Conservation (phyloP, 192 early-diverging fungal species). For the Endogone sp. region DNA sequence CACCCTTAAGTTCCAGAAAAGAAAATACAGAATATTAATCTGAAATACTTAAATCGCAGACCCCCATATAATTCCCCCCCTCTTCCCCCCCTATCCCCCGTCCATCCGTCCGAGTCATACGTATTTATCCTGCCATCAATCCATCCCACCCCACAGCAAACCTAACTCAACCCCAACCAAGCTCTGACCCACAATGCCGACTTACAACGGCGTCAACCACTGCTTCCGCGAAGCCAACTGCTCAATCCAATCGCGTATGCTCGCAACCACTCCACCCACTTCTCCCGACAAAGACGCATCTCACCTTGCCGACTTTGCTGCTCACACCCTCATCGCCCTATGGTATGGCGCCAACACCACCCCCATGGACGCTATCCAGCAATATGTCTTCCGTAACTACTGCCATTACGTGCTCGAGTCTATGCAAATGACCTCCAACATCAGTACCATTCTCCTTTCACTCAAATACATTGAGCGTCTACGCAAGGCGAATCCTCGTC, state of each 20-base stretch:
- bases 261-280: neutral
- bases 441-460: neutral
- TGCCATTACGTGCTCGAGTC: neutral
- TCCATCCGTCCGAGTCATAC: too few relatives aligned
- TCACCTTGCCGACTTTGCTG: neutral
- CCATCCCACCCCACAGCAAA: too few relatives aligned
- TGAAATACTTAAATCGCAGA: neutral
- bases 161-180: too few relatives aligned
- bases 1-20: too few relatives aligned
- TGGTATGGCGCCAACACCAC: neutral
- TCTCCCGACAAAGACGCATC: neutral
- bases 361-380: neutral
- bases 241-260: neutral
- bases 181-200: neutral
- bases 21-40: neutral
- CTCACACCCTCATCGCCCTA: neutral
- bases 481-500: constrained; percentile 45
- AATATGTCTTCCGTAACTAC: neutral
- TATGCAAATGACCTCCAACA: neutral
- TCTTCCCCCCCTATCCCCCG: neutral
- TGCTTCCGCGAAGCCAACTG: neutral
- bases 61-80: neutral
- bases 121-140: too few relatives aligned
- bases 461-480: constrained; percentile 64
- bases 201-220: neutral